Percentiles rank a stretch among this genome's conserved stretches.
phyloP scores from a whole-genome alignment of 495 filamentous ascomycete genomes.

The Trichoderma gamsii region DNA sequence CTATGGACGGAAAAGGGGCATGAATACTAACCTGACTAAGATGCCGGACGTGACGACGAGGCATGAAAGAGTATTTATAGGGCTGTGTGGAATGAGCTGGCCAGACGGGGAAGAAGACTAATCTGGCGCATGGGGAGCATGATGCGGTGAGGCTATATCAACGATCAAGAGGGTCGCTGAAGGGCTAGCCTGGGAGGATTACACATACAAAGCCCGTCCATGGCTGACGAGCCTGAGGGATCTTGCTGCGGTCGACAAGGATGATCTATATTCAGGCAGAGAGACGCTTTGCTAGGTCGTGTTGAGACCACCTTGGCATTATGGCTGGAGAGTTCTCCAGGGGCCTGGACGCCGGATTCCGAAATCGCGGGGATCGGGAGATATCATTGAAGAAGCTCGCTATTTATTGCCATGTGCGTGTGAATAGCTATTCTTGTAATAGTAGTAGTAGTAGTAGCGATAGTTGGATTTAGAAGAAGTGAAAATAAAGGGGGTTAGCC shows the following conservation, averaged over 20 bases:
- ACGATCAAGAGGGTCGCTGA: too few relatives aligned
- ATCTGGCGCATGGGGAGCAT: too few relatives aligned
- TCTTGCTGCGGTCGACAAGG: neutral
- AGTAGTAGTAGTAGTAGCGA: neutral
- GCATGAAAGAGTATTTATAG: too few relatives aligned
- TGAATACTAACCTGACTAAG: too few relatives aligned
- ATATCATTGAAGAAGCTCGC: neutral
- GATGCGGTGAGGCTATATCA: too few relatives aligned
- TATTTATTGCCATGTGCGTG: neutral
- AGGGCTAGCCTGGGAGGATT: neutral
- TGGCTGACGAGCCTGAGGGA: neutral
- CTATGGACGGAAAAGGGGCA: too few relatives aligned
- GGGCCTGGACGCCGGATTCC: too few relatives aligned
- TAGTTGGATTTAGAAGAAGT: neutral
- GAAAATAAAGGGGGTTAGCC: constrained; percentile 3
- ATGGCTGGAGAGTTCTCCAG: neutral
- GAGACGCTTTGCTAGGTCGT: neutral
- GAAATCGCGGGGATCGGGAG: neutral
- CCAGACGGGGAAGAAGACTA: too few relatives aligned
- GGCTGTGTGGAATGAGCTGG: too few relatives aligned
- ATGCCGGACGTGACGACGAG: too few relatives aligned
- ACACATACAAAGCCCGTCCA: neutral
- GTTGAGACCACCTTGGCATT: neutral
- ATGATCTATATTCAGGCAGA: neutral
- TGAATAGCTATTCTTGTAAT: neutral